Base-by-base conservation (phyloP, 352 stramenopile species). In the Phytopythium sindhum region DNA sequence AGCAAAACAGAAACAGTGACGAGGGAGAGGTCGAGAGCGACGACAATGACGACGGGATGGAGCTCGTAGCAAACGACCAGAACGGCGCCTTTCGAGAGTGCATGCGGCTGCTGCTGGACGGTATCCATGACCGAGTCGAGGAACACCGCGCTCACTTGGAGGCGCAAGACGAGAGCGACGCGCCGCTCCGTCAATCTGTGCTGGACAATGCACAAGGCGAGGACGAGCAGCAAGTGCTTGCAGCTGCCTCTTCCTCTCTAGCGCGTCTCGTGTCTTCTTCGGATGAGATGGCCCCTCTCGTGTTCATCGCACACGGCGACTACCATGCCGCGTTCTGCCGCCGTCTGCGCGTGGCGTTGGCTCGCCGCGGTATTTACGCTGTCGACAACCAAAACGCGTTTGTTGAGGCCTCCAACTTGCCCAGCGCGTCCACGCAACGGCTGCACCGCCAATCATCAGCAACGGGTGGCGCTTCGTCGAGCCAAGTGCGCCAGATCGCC, bases 91-190 rank as follows among this genome's bases (percentile, higher is more conserved):
- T 91, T 60, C 72, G 66, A 7, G 77, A 87, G 42, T 88, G 76
- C 35, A 72, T 95, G 57, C 77, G 74, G 26, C 69, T 93, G 57
- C 69, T 95, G 33, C 52, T 95, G 14, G 86, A 95, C 50, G 86
- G 86, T 14, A 89, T 95, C 48, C 84, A 90, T 42, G 86, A 93
- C 60, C 83, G 91, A 58, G 91, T 95, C 35, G 84, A 95, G 64
- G 81, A 92, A 64, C 82, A 90, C 33, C 81, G 86, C 23, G 63
- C 88, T 21, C 69, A 75, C 29, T 52, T 83, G 15, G 70, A 70
- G 57, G 66, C 81, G 17, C 80, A 75, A 1, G 68, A 84, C 41
- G 23, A 66, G 24, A 67, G 69, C 33, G 29, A 21, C 10, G 1
- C 29, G 8, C 29, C 29, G 29, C n/a, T 57, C 6, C 52, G 33